phyloP scores from a whole-genome alignment of 345 rosid genomes.

The Citrus unshiu region DNA sequence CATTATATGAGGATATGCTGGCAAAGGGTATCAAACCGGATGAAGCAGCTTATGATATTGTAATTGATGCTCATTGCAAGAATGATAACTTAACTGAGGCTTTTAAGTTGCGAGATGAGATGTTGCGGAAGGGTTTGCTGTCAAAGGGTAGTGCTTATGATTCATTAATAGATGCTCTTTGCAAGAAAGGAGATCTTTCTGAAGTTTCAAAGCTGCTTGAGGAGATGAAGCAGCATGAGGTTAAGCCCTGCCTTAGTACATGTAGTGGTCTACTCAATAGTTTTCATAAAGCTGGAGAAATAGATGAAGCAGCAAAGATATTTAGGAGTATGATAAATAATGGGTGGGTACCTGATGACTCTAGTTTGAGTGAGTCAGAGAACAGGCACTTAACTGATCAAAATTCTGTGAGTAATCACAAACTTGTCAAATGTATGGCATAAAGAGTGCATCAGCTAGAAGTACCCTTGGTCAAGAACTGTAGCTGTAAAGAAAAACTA shows the following conservation, averaged over 20 bases:
- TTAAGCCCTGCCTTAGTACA: not conserved
- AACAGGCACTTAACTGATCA: not conserved
- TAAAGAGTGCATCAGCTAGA: not conserved
- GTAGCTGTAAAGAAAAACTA: no score
- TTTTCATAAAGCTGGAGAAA: constrained; percentile 4
- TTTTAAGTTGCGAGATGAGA: not conserved
- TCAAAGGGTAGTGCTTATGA: constrained; percentile 6
- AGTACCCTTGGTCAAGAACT: not conserved
- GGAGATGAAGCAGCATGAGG: not conserved
- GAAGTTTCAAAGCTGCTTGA: not conserved
- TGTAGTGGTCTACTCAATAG: not conserved
- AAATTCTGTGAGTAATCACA: not conserved
- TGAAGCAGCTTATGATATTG: constrained; percentile 10
- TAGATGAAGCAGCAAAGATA: constrained; percentile 4
- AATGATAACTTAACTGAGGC: constrained; percentile 15
- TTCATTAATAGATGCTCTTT: constrained; percentile 2
- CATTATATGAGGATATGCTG: constrained; percentile 27
- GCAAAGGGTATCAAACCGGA: constrained; percentile 23
- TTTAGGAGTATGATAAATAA: not conserved
- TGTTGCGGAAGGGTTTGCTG: constrained; percentile 1
- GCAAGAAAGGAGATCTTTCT: constrained; percentile 10
- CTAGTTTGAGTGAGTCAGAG: not conserved
- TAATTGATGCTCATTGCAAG: constrained; percentile 32
- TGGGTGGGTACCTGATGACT: constrained; percentile 1
- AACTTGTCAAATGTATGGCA: not conserved